Base-by-base conservation (phyloP, 306 rosid genomes). In the Quercus engelmannii region DNA sequence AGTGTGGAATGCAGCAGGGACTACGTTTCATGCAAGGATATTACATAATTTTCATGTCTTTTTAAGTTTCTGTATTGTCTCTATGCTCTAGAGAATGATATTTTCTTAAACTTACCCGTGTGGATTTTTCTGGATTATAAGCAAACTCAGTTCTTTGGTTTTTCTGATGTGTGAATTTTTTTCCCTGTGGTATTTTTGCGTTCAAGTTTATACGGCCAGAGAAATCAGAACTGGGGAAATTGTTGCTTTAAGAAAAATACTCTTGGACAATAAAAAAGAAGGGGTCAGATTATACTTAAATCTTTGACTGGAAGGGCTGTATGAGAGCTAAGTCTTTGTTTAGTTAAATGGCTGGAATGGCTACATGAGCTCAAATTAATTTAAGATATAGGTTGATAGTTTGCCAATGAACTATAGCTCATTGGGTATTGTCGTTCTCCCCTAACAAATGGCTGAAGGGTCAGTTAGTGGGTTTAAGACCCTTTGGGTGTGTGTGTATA, bases 171-270 rank as follows among this genome's bases (percentile, higher is more conserved):
- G n/a, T 26, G 33, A 20, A 21, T 3, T 3, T 49, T 3, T 38
- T 58, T 21, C 55, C 35, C 33, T 14, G 17, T 64, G 55, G 23
- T 49, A 3, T 31, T 76, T 75, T 74, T 82, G 83, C 86, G 88
- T 90, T 68, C 91, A 91, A 83, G 95, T 91, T 55, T 91, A 82
- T 77, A 91, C 82, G 91, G 95, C 95, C 51, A 87, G 79, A 84
- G 95, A 89, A 78, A 85, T 76, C 64, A 81, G 31, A 75, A 89
- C 92, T 9, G 95, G 95, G 23, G 92, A 89, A 84, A 89, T 89
- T 77, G 95, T 91, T 84, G 95, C 95, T 28, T 82, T 91, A 80
- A 91, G 89, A 82, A 91, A 85, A 80, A 89, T 91, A 80, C 87
- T 90, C 33, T 85, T 91, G 92, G 95, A 89, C 84, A 87, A 81